Percentiles rank a stretch among this genome's conserved stretches.
Evolutionary conservation across 306 rosid genomes (phyloP).

Genomic region (Echinosophora koreensis): DNA sequence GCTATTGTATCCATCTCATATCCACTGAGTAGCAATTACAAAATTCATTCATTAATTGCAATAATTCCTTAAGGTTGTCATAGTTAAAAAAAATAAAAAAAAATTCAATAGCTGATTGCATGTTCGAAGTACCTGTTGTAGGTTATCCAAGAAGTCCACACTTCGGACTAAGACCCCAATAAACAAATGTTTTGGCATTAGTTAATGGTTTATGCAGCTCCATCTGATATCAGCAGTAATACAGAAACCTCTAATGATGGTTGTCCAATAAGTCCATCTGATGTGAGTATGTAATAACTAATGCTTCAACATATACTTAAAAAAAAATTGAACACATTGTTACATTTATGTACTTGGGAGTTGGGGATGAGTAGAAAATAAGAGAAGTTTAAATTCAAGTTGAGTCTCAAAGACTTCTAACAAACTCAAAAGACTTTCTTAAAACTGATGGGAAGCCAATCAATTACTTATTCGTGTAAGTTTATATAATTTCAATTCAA

Average conservation of each 20-base stretch:
- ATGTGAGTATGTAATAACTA: neutral
- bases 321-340: too few relatives aligned
- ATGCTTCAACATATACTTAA: neutral
- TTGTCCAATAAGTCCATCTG: neutral
- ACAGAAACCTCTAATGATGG: neutral
- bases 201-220: neutral
- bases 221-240: neutral
- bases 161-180: neutral
- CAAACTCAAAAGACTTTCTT: neutral
- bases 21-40: slow-evolving; percentile 1
- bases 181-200: neutral
- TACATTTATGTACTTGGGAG: neutral
- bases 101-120: neutral
- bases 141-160: slow-evolving; percentile 11
- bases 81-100: neutral
- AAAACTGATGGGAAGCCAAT: neutral
- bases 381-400: neutral
- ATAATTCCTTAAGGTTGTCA: neutral
- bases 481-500: neutral
- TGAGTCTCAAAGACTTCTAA: neutral
- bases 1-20: slow-evolving; percentile 4
- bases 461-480: neutral
- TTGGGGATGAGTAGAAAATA: neutral
- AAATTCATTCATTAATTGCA: neutral
- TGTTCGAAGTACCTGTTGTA: neutral